Conservation (phyloP, 139 green algal species). For the Penium margaritaceum region DNA sequence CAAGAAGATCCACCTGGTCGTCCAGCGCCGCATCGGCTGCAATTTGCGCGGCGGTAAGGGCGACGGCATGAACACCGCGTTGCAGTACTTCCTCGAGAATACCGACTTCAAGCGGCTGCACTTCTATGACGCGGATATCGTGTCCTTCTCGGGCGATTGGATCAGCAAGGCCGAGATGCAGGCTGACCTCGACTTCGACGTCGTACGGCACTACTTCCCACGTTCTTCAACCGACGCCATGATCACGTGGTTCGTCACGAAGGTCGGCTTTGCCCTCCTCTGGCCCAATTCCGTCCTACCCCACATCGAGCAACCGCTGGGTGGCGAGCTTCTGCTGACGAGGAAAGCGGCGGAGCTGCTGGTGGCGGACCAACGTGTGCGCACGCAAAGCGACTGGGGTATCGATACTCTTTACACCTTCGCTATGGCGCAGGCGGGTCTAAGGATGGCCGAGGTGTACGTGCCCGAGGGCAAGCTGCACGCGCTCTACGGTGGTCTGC, state of each 20-base stretch:
- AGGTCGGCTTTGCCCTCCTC: slow-evolving; percentile 36
- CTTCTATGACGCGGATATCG: slow-evolving; percentile 43
- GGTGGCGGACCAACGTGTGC: slow-evolving; percentile 24
- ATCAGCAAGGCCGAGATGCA: slow-evolving; percentile 38
- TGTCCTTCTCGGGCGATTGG: slow-evolving; percentile 33
- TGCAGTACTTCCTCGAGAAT: slow-evolving; percentile 33
- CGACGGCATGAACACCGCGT: slow-evolving; percentile 44
- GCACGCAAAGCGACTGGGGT: slow-evolving; percentile 40
- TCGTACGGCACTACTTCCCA: slow-evolving; percentile 44
- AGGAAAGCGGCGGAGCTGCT: slow-evolving; percentile 19
- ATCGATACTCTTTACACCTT: slow-evolving; percentile 46
- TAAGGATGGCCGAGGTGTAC: slow-evolving; percentile 29
- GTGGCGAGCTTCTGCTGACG: slow-evolving; percentile 37
- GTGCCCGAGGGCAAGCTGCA: slow-evolving; percentile 38
- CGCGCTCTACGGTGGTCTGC: slow-evolving; percentile 34
- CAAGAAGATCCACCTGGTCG: slow-evolving; percentile 12
- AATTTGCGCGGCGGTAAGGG: slow-evolving; percentile 35
- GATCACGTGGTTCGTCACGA: slow-evolving; percentile 44
- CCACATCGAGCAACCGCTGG: slow-evolving; percentile 39
- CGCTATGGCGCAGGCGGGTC: slow-evolving; percentile 32
- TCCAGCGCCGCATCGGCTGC: slow-evolving; percentile 34
- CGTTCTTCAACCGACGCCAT: slow-evolving; percentile 39
- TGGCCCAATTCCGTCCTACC: slow-evolving; percentile 37
- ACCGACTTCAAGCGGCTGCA: slow-evolving; percentile 22
- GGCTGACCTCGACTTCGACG: slow-evolving; percentile 33